A percentile compares a stretch with the other conserved stretches of the same genome.
phyloP scores from a whole-genome alignment of 2,329 filamentous ascomycete genomes.

The Colletotrichum sojae region DNA sequence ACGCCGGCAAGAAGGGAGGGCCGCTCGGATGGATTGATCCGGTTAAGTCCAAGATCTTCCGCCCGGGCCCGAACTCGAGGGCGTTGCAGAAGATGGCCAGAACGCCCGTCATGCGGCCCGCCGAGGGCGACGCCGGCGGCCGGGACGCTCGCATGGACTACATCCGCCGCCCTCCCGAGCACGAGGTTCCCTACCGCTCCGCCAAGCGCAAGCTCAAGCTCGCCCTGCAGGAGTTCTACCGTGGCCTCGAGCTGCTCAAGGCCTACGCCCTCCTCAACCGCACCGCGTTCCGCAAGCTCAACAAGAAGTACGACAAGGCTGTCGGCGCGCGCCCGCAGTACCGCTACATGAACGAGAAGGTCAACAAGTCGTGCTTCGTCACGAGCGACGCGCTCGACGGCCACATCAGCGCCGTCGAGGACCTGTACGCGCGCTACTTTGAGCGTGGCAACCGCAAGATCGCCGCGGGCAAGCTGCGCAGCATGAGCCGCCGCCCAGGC shows the following conservation, averaged over 20 bases:
- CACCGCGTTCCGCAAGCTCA: slow-evolving; percentile 96
- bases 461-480: slow-evolving; percentile 87
- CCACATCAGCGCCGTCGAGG: slow-evolving; percentile 85
- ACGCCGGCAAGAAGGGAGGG: slow-evolving; percentile 32
- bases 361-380: slow-evolving; percentile 92
- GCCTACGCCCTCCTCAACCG: slow-evolving; percentile 91
- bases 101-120: slow-evolving; percentile 59
- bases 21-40: slow-evolving; percentile 64
- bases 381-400: slow-evolving; percentile 87
- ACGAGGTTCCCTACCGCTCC: slow-evolving; percentile 84
- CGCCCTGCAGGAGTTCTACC: slow-evolving; percentile 93
- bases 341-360: slow-evolving; percentile 91
- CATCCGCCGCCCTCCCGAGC: slow-evolving; percentile 62
- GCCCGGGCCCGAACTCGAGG: slow-evolving; percentile 72
- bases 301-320: slow-evolving; percentile 98
- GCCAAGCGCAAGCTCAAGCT: slow-evolving; percentile 94
- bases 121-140: slow-evolving; percentile 49
- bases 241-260: slow-evolving; percentile 91
- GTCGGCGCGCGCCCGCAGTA: slow-evolving; percentile 82
- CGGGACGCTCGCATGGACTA: slow-evolving; percentile 58
- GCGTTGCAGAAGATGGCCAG: slow-evolving; percentile 68
- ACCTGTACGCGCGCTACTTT: slow-evolving; percentile 95
- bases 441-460: slow-evolving; percentile 94
- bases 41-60: slow-evolving; percentile 67
- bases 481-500: slow-evolving; percentile 71